phyloP scores from a whole-genome alignment of 2,329 filamentous ascomycete genomes.

The Aquanectria penicillioides region DNA sequence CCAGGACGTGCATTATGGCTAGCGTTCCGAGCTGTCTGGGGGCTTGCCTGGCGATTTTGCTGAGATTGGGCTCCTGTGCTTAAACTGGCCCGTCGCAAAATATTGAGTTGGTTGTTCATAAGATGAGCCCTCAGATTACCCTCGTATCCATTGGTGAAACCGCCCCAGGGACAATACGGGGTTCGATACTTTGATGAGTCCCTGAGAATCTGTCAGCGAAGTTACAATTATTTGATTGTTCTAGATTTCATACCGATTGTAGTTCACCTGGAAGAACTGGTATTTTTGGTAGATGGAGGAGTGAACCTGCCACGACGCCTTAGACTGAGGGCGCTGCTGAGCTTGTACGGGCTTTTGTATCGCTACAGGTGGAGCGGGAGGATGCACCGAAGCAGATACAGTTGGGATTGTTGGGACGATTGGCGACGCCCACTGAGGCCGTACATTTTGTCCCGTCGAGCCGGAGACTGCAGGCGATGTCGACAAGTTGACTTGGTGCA shows the following conservation, averaged over 20 bases:
- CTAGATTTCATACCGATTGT: slow-evolving; percentile 63
- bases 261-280: slow-evolving; percentile 67
- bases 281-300: slow-evolving; percentile 63
- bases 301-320: slow-evolving; percentile 47
- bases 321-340: slow-evolving; percentile 37
- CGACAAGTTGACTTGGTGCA: slow-evolving; percentile 15
- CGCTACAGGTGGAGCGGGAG: slow-evolving; percentile 3
- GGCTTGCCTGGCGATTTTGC: neutral
- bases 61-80: slow-evolving; percentile 12
- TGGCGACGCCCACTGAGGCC: slow-evolving; percentile 25
- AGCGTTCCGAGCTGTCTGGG: neutral
- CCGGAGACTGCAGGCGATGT: neutral
- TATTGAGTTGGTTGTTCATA: slow-evolving; percentile 46
- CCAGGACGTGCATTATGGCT: neutral
- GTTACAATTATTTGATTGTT: neutral
- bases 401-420: slow-evolving; percentile 1
- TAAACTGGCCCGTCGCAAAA: slow-evolving; percentile 41
- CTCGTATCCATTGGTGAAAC: slow-evolving; percentile 71
- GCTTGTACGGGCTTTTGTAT: slow-evolving; percentile 20
- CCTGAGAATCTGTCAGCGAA: slow-evolving; percentile 47
- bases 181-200: slow-evolving; percentile 67
- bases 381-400: slow-evolving; percentile 6
- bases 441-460: slow-evolving; percentile 11
- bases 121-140: slow-evolving; percentile 59
- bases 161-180: slow-evolving; percentile 66